A percentile compares a stretch with the other conserved stretches of the same genome.
These are phyloP conservation scores for Tetracentron sinense DNA, from an alignment of 164 flowering plant genomes.

Conservation along the genomic window DNA sequence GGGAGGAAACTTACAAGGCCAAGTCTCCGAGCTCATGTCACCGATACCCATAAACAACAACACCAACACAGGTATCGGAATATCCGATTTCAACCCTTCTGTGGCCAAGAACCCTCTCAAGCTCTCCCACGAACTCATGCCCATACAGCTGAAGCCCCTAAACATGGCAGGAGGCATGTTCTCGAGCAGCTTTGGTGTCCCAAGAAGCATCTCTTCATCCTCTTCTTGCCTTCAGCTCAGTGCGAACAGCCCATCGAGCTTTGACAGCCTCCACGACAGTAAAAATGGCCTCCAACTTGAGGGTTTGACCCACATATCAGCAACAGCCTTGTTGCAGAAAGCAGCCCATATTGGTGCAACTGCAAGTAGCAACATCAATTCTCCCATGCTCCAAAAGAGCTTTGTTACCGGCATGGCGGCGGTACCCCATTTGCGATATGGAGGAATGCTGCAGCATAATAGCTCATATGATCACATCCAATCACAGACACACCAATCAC, in stretches of 20 bases:
- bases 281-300: constrained; percentile 11
- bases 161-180: constrained; percentile 47
- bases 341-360: constrained; percentile 68
- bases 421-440: no score
- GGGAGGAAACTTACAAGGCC: constrained; percentile 25
- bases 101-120: constrained; percentile 48
- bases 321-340: constrained; percentile 53
- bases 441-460: constrained; percentile 12
- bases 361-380: constrained; percentile 25
- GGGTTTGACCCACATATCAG: constrained; percentile 36
- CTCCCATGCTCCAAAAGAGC: constrained; percentile 23
- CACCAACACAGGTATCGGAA: constrained; percentile 6
- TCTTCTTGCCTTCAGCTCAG: constrained; percentile 61
- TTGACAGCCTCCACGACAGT: constrained; percentile 37
- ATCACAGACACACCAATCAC: constrained; percentile 20
- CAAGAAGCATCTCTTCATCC: constrained; percentile 35
- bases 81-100: constrained; percentile 28
- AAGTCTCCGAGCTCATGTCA: constrained; percentile 25
- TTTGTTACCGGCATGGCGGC: constrained; percentile 32
- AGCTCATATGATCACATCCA: constrained; percentile 20
- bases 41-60: constrained; percentile 24
- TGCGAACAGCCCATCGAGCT: constrained; percentile 36
- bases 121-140: constrained; percentile 50
- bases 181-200: constrained; percentile 45
- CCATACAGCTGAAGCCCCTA: constrained; percentile 50